Percentiles rank a stretch among this genome's conserved stretches.
These are phyloP conservation scores for Talaromyces albobiverticillius DNA, from an alignment of 2,329 filamentous ascomycete species.

Conservation along the genomic window DNA sequence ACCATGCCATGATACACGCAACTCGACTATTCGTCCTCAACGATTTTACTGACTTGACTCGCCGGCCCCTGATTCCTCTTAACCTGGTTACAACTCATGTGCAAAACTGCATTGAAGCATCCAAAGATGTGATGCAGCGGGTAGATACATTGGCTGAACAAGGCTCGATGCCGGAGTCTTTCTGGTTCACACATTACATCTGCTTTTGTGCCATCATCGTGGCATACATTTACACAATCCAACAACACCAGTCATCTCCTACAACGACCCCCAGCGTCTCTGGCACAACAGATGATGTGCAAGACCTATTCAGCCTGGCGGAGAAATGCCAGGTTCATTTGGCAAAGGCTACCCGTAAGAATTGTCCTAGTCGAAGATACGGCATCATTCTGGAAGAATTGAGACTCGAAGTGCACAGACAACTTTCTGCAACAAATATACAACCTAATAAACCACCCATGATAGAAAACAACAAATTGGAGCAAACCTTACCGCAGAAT, in stretches of 20 bases:
- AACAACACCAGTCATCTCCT: slow-evolving; percentile 27
- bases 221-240: slow-evolving; percentile 43
- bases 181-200: slow-evolving; percentile 45
- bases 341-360: slow-evolving; percentile 45
- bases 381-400: slow-evolving; percentile 49
- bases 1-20: slow-evolving; percentile 38
- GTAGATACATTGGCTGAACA: slow-evolving; percentile 35
- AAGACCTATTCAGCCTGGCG: slow-evolving; percentile 40
- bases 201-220: slow-evolving; percentile 42
- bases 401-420: slow-evolving; percentile 39
- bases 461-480: not conserved
- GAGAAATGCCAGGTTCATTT: slow-evolving; percentile 47
- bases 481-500: not conserved
- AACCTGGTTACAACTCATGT: slow-evolving; percentile 35
- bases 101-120: slow-evolving; percentile 43
- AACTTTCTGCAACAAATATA: slow-evolving; percentile 20
- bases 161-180: slow-evolving; percentile 36
- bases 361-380: slow-evolving; percentile 48
- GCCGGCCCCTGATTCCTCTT: slow-evolving; percentile 27
- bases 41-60: slow-evolving; percentile 35
- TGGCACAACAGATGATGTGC: slow-evolving; percentile 20
- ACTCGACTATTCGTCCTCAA: slow-evolving; percentile 36
- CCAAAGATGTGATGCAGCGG: slow-evolving; percentile 38
- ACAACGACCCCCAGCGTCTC: slow-evolving; percentile 18
- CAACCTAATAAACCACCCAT: not conserved